A percentile compares a stretch with the other conserved stretches of the same genome.
Evolutionary conservation across 768 basidiomycete species (phyloP).

Genomic region (Xerocomus brunneocitrinus): DNA sequence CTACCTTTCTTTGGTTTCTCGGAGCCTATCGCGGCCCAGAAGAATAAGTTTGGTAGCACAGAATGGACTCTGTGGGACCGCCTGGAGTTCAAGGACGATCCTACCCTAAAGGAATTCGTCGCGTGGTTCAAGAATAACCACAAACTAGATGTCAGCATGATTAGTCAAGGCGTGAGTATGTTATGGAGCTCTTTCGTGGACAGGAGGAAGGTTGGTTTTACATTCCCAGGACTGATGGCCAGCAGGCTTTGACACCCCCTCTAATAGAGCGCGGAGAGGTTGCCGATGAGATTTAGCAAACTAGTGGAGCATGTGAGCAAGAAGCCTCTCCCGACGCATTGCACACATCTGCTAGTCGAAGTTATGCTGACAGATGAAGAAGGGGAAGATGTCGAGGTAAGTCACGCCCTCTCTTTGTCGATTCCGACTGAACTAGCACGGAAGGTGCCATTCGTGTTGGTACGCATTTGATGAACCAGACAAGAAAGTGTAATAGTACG

Average conservation of each 20-base stretch:
- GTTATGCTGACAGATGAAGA: constrained; percentile 92
- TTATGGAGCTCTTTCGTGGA: constrained; percentile 93
- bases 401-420: constrained; percentile 3
- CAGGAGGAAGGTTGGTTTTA: constrained; percentile 74
- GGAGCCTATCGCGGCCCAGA: constrained; percentile 87
- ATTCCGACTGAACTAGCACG: constrained; percentile 1
- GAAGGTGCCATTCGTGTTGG: constrained; percentile 81
- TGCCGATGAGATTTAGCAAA: constrained; percentile 85
- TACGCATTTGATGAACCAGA: constrained; percentile 45
- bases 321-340: constrained; percentile 83
- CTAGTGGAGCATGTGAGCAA: constrained; percentile 93
- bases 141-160: constrained; percentile 88
- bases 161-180: constrained; percentile 97
- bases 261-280: constrained; percentile 73
- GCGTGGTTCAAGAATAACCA: constrained; percentile 81
- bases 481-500: not conserved
- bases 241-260: constrained; percentile 6
- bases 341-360: constrained; percentile 84
- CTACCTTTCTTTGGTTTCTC: constrained; percentile 99
- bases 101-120: constrained; percentile 81
- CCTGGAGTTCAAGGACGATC: constrained; percentile 87
- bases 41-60: constrained; percentile 80
- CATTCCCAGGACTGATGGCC: not conserved
- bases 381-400: constrained; percentile 92
- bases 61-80: constrained; percentile 99